Percentiles rank a stretch among this genome's conserved stretches.
These are phyloP conservation scores for Chrysochromulina parva DNA, from an alignment of 78 protist species.

Conservation along the genomic window DNA sequence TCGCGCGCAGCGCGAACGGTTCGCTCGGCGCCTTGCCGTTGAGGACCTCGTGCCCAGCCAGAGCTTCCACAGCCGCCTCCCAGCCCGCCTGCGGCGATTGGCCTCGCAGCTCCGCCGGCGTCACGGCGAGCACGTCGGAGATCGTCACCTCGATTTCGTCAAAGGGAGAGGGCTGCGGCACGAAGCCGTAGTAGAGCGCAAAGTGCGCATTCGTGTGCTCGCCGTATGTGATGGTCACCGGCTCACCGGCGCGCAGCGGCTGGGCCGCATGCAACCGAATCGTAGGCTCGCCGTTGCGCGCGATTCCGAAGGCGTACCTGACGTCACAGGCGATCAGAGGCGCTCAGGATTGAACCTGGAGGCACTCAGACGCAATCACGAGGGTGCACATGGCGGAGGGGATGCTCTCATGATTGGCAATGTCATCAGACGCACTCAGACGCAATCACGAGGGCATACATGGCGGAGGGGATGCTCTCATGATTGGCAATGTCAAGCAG, in stretches of 20 bases:
- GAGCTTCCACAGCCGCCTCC: no score
- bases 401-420: not conserved
- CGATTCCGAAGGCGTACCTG: not conserved
- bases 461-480: not conserved
- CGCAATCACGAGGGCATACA: not conserved
- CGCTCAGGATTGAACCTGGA: not conserved
- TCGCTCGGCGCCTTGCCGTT: no score
- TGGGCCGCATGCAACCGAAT: not conserved
- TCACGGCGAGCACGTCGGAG: no score
- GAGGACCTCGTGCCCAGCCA: no score
- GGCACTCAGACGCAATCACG: not conserved
- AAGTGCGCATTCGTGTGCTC: not conserved
- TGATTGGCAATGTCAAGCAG: not conserved
- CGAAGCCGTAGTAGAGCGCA: constrained; percentile 10
- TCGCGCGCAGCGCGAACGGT: no score
- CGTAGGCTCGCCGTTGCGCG: not conserved
- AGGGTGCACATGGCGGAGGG: not conserved
- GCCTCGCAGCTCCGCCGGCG: no score
- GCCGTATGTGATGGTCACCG: not conserved
- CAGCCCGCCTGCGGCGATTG: no score
- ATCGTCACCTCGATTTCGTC: not conserved
- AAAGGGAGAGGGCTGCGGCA: not conserved
- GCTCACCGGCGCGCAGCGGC: not conserved
- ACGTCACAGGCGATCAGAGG: not conserved
- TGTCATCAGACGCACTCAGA: not conserved